These are phyloP conservation scores for Mrakia hoshinonis DNA, from an alignment of 768 basidiomycete species.

Conservation along the genomic window DNA sequence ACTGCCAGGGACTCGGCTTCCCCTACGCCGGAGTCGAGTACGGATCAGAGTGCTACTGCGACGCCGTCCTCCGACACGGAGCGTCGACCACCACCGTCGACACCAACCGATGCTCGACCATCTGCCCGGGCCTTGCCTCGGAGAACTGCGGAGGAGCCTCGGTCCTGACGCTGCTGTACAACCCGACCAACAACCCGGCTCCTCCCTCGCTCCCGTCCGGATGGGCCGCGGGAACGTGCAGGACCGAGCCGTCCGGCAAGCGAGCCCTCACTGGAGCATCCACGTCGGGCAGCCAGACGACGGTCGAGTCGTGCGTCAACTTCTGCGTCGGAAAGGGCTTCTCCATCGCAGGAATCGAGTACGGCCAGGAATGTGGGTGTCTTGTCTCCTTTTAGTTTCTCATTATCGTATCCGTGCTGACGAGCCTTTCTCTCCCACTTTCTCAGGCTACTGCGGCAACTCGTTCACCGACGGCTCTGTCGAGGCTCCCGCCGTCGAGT, in stretches of 20 bases:
- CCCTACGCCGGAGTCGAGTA: slow-evolving; percentile 40
- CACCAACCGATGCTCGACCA: slow-evolving; percentile 33
- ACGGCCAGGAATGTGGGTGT: slow-evolving; percentile 30
- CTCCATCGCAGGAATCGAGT: slow-evolving; percentile 39
- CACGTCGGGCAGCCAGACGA: background rate
- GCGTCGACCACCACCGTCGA: slow-evolving; percentile 37
- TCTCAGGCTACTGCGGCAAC: slow-evolving; percentile 7
- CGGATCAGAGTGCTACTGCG: slow-evolving; percentile 36
- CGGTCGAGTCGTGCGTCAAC: slow-evolving; percentile 13
- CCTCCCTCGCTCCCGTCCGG: background rate
- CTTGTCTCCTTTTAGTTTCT: background rate
- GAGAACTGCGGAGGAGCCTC: slow-evolving; percentile 40
- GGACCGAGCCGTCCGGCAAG: slow-evolving; percentile 6
- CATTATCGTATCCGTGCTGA: background rate
- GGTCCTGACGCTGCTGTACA: slow-evolving; percentile 35
- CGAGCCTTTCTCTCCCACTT: too few relatives aligned
- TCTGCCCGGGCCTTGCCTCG: slow-evolving; percentile 31
- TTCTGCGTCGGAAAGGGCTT: slow-evolving; percentile 27
- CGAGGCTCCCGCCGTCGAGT: background rate
- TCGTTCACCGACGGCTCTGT: background rate
- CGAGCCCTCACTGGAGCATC: slow-evolving; percentile 4
- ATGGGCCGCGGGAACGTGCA: background rate
- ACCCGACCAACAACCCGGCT: slow-evolving; percentile 27
- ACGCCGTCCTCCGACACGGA: slow-evolving; percentile 36
- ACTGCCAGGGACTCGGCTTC: slow-evolving; percentile 29